These are phyloP conservation scores for Zymoseptoria passerinii DNA, from an alignment of 2,329 filamentous ascomycete genomes.

Conservation along the genomic window DNA sequence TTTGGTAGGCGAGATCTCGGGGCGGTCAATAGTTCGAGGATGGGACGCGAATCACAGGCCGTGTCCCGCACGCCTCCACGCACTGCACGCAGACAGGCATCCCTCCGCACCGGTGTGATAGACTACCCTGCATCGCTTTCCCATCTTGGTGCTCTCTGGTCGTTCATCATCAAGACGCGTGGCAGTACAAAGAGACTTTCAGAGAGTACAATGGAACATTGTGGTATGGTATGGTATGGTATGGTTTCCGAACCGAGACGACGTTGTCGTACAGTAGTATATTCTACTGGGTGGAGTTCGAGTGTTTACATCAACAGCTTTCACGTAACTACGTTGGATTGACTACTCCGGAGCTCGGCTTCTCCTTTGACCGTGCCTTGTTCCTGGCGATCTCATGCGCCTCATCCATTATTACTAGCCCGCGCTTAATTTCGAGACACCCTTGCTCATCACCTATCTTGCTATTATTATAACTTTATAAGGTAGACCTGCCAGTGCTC, in stretches of 20 bases:
- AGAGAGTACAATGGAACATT: background rate
- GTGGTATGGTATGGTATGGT: no score
- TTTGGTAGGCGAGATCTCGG: background rate
- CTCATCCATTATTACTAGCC: background rate
- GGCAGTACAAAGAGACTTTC: background rate
- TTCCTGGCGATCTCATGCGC: background rate
- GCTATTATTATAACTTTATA: no score
- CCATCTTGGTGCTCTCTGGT: background rate
- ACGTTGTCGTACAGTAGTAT: no score
- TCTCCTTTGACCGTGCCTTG: background rate
- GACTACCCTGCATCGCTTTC: no score
- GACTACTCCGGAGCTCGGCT: background rate
- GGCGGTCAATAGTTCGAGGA: background rate
- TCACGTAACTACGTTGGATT: no score
- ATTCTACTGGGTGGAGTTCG: no score
- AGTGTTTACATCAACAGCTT: no score
- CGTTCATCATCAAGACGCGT: background rate
- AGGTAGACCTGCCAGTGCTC: no score
- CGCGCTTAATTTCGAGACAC: background rate
- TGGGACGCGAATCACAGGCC: background rate
- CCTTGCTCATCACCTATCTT: background rate
- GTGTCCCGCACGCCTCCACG: background rate
- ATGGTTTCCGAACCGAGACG: no score
- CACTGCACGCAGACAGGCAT: background rate
- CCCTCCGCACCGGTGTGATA: background rate